Percentiles rank a stretch among this genome's conserved stretches.
These are phyloP conservation scores for Mycena kentingensis DNA, from an alignment of 768 basidiomycete species.

Conservation along the genomic window DNA sequence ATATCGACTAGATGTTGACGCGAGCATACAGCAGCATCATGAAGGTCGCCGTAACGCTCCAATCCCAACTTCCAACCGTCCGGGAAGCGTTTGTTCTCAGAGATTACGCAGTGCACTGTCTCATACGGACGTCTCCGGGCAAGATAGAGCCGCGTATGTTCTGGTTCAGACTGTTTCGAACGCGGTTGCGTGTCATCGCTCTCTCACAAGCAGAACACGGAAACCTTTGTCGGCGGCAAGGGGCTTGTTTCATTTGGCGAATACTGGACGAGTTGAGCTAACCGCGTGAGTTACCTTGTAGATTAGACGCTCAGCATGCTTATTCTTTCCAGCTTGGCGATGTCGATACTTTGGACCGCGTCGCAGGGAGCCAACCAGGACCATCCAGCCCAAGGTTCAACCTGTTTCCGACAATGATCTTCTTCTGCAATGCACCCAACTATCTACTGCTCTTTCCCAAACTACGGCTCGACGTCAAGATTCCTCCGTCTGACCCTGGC, in stretches of 20 bases:
- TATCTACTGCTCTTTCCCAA: conserved; percentile 48
- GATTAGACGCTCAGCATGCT: neutral
- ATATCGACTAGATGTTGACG: conserved; percentile 59
- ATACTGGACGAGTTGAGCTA: conserved; percentile 69
- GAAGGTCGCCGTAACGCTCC: conserved; percentile 32
- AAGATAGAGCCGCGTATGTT: conserved; percentile 55
- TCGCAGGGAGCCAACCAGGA: conserved; percentile 31
- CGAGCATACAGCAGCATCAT: conserved; percentile 60
- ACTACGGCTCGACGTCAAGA: conserved; percentile 41
- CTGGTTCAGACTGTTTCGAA: conserved; percentile 49
- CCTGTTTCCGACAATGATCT: conserved; percentile 13
- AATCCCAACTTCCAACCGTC: conserved; percentile 24
- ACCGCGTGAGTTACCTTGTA: conserved; percentile 46
- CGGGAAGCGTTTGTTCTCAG: conserved; percentile 43
- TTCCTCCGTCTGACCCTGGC: conserved; percentile 22
- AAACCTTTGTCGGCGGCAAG: conserved; percentile 47
- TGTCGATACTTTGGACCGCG: conserved; percentile 47
- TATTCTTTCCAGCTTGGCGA: conserved; percentile 47
- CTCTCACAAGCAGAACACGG: conserved; percentile 40
- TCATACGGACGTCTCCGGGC: conserved; percentile 47
- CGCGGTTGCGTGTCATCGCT: conserved; percentile 46
- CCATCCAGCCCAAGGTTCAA: neutral
- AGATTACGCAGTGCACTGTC: conserved; percentile 48
- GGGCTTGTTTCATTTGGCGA: conserved; percentile 69
- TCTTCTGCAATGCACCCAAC: conserved; percentile 40